These are phyloP conservation scores for Kurtzmaniella quercitrusa DNA, from an alignment of 1,139 yeast species.

Conservation along the genomic window DNA sequence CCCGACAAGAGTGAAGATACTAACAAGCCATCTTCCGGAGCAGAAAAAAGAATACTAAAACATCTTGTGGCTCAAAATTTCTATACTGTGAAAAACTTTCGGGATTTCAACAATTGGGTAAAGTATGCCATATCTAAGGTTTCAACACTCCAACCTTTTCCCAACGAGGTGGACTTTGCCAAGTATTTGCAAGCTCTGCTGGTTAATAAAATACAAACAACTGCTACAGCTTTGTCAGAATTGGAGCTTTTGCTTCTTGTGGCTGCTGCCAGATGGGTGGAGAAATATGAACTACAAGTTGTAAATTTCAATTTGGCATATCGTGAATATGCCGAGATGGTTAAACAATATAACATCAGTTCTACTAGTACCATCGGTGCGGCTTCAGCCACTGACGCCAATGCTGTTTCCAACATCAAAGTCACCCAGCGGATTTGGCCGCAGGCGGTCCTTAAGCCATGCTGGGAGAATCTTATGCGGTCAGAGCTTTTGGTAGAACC, in stretches of 20 bases:
- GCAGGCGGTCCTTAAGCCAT: conserved; percentile 42
- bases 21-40: not conserved
- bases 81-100: conserved; percentile 57
- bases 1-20: not conserved
- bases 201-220: conserved; percentile 23
- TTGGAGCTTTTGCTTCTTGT: conserved; percentile 66
- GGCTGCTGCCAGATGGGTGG: conserved; percentile 68
- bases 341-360: conserved; percentile 43
- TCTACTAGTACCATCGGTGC: conserved; percentile 21
- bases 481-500: conserved; percentile 36
- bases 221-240: conserved; percentile 52
- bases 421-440: conserved; percentile 47
- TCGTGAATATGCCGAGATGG: conserved; percentile 65
- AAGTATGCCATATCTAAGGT: conserved; percentile 44
- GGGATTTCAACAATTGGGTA: conserved; percentile 50
- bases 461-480: conserved; percentile 51
- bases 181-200: conserved; percentile 17
- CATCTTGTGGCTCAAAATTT: conserved; percentile 40
- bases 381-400: conserved; percentile 31
- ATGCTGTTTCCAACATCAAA: conserved; percentile 30
- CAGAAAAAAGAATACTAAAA: conserved; percentile 10
- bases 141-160: conserved; percentile 23
- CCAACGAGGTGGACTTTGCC: conserved; percentile 28
- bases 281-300: conserved; percentile 52
- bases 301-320: conserved; percentile 75